These are phyloP conservation scores for Microcyclosporella mali DNA, from an alignment of 2,329 filamentous ascomycete genomes.

Conservation along the genomic window DNA sequence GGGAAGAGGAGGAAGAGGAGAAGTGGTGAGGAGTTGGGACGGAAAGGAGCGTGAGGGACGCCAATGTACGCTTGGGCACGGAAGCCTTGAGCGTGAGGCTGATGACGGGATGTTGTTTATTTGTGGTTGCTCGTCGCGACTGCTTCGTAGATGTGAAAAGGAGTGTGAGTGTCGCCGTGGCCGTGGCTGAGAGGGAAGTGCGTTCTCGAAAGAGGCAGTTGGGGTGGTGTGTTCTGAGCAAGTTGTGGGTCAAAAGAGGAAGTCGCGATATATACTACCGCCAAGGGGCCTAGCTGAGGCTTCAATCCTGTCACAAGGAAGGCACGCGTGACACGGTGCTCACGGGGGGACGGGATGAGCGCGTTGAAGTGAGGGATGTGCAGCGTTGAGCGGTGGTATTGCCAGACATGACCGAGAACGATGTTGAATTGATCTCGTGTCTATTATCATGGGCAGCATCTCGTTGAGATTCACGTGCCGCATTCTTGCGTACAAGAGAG, in stretches of 20 bases:
- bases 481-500: no score
- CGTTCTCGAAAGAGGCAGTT: background rate
- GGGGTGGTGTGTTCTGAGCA: no score
- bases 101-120: background rate
- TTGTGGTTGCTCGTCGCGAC: slow-evolving; percentile 3
- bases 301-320: background rate
- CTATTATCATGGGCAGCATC: no score
- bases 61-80: background rate
- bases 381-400: no score
- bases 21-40: slow-evolving; percentile 11
- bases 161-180: background rate
- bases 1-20: no score
- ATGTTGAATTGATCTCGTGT: background rate
- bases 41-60: slow-evolving; percentile 7
- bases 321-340: no score
- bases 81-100: slow-evolving; percentile 2
- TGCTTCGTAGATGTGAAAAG: background rate
- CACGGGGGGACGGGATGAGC: no score
- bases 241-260: background rate
- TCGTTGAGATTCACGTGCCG: no score
- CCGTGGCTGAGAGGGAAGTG: background rate
- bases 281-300: no score
- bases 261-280: slow-evolving; percentile 1
- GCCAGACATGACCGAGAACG: no score
- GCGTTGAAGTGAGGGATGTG: no score